phyloP scores from a whole-genome alignment of 1,284 basidiomycete species.

The Phaffia rhodozyma region DNA sequence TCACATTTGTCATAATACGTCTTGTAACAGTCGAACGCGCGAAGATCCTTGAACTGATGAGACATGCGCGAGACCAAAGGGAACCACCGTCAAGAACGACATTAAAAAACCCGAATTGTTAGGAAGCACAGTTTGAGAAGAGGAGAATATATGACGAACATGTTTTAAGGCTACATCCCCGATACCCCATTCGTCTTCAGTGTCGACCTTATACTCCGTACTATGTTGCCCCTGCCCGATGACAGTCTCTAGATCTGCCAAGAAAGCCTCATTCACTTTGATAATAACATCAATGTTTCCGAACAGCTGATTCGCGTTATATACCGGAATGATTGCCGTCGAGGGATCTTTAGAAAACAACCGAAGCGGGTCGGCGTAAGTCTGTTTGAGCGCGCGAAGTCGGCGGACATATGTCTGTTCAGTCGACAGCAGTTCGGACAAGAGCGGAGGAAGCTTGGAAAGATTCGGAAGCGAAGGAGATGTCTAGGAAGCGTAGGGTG shows the following conservation, averaged over 20 bases:
- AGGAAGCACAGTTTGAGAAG: not conserved
- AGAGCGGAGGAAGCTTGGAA: slow-evolving; percentile 7
- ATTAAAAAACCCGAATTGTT: not conserved
- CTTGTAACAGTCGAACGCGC: slow-evolving; percentile 79
- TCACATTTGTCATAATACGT: slow-evolving; percentile 86
- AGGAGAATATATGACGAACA: slow-evolving; percentile 31
- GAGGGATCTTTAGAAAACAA: slow-evolving; percentile 71
- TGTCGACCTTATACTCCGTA: slow-evolving; percentile 30
- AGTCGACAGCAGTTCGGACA: slow-evolving; percentile 12
- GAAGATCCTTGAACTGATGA: slow-evolving; percentile 52
- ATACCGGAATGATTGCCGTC: slow-evolving; percentile 71
- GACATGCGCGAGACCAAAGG: not conserved
- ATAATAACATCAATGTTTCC: slow-evolving; percentile 84
- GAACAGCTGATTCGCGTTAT: slow-evolving; percentile 85
- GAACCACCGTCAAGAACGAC: not conserved
- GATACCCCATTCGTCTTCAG: slow-evolving; percentile 49
- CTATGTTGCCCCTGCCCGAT: slow-evolving; percentile 24
- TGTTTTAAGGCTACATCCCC: slow-evolving; percentile 78
- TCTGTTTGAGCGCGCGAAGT: slow-evolving; percentile 28
- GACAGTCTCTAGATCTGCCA: slow-evolving; percentile 61
- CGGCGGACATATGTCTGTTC: slow-evolving; percentile 14
- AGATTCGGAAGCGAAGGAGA: not conserved
- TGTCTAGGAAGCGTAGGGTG: too few relatives aligned
- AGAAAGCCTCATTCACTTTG: slow-evolving; percentile 74
- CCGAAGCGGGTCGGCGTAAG: slow-evolving; percentile 82